Evolutionary conservation across 1,139 yeast species (phyloP).

Genomic region (Geotrichum macrosporum): DNA sequence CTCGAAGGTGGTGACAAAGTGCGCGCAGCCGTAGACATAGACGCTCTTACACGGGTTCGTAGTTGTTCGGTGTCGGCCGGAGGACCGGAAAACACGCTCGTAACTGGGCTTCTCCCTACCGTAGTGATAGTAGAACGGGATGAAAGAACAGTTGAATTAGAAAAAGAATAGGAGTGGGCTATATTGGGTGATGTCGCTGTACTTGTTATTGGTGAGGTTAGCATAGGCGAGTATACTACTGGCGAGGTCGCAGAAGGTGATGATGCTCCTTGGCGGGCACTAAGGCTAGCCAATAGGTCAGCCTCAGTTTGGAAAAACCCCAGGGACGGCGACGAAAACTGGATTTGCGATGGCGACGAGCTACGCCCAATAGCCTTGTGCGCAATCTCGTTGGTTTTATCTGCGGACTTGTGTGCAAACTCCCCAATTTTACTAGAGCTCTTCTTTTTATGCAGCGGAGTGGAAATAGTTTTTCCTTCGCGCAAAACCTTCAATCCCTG

Average conservation of each 20-base stretch:
- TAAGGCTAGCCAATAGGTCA: conserved; percentile 11
- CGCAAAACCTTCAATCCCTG: conserved; percentile 30
- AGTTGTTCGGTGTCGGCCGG: conserved; percentile 16
- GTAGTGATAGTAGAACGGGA: conserved; percentile 1
- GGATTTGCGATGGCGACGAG: conserved; percentile 15
- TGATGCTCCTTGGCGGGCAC: background rate
- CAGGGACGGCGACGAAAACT: conserved; percentile 20
- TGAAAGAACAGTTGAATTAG: background rate
- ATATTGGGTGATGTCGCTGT: conserved; percentile 1
- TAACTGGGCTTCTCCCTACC: conserved; percentile 21
- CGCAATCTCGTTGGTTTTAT: conserved; percentile 22
- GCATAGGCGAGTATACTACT: background rate
- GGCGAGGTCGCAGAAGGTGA: background rate
- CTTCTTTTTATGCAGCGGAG: conserved; percentile 27
- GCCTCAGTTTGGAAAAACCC: conserved; percentile 22
- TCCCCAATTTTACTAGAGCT: conserved; percentile 22
- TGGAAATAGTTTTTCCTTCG: conserved; percentile 32
- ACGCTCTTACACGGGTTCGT: conserved; percentile 22
- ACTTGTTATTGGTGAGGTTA: conserved; percentile 1
- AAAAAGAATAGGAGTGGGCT: background rate
- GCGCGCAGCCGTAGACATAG: conserved; percentile 22
- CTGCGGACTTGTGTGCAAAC: conserved; percentile 21
- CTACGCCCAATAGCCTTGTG: conserved; percentile 17
- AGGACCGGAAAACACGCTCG: conserved; percentile 10
- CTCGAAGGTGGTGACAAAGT: conserved; percentile 13